Percentiles rank a stretch among this genome's conserved stretches.
phyloP scores from a whole-genome alignment of 768 basidiomycete genomes.

The Leucocoprinus leucothites region DNA sequence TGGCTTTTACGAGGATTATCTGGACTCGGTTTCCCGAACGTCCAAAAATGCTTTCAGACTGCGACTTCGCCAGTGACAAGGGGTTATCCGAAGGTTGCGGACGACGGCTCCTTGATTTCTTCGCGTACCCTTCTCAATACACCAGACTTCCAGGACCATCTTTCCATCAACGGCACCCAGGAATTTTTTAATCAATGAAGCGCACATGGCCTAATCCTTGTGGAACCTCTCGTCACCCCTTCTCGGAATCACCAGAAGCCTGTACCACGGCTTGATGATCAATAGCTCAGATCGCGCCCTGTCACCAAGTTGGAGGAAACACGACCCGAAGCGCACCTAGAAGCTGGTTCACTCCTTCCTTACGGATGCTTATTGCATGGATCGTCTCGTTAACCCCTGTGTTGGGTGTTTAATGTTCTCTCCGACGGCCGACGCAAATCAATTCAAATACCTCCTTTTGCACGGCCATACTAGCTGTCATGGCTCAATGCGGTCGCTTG shows the following conservation, averaged over 20 bases:
- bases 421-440: neutral
- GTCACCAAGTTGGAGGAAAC: neutral
- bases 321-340: neutral
- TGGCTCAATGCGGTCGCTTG: no score
- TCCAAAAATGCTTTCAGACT: conserved; percentile 82
- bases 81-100: neutral
- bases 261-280: neutral
- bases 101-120: neutral
- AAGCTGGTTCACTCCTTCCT: neutral
- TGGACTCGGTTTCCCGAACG: conserved; percentile 62
- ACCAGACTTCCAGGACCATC: conserved; percentile 1
- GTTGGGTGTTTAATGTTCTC: neutral
- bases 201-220: conserved; percentile 7
- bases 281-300: neutral
- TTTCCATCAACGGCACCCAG: conserved; percentile 9
- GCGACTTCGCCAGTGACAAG: conserved; percentile 55
- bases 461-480: no score
- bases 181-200: neutral
- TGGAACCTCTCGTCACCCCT: neutral
- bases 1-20: conserved; percentile 78
- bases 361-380: neutral
- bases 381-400: neutral
- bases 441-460: neutral
- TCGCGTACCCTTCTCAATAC: neutral
- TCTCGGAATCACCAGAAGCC: neutral